Conservation (phyloP, 257 asterid genomes). For the Solanum gracilifrons region DNA sequence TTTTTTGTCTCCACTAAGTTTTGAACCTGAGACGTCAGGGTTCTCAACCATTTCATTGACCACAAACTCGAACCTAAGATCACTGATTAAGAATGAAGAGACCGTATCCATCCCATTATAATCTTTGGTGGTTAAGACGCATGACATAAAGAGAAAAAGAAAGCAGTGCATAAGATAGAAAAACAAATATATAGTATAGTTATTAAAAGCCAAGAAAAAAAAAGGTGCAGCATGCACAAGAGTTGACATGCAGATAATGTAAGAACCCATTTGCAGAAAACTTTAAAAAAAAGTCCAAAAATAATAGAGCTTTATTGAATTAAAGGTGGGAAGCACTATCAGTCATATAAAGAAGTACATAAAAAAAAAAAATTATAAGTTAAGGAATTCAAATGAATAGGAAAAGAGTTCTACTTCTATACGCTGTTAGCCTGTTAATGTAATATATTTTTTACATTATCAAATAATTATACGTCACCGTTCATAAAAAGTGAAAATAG, state of each 20-base stretch:
- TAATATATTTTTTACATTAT: background rate
- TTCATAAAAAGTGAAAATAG: background rate
- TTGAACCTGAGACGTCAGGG: background rate
- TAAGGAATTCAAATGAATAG: constrained; percentile 14
- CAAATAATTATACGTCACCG: background rate
- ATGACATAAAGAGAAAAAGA: background rate
- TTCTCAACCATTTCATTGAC: background rate
- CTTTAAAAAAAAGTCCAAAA: constrained; percentile 26
- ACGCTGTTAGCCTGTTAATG: background rate
- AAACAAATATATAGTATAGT: background rate
- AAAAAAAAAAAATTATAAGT: constrained; percentile 3
- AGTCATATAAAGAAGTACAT: constrained; percentile 18
- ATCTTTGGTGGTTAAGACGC: background rate
- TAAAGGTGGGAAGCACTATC: constrained; percentile 53
- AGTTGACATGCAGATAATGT: constrained; percentile 45
- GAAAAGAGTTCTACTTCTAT: background rate
- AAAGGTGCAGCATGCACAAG: constrained; percentile 27
- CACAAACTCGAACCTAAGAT: background rate
- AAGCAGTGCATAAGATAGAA: background rate
- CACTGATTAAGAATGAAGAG: background rate
- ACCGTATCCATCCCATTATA: background rate
- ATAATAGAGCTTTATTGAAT: constrained; percentile 36
- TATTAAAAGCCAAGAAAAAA: background rate
- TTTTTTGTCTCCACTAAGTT: background rate
- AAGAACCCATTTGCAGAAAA: constrained; percentile 42